A percentile compares a stretch with the other conserved stretches of the same genome.
Conservation (phyloP, 2,329 filamentous ascomycete genomes). For the Aspergillus jensenii region DNA sequence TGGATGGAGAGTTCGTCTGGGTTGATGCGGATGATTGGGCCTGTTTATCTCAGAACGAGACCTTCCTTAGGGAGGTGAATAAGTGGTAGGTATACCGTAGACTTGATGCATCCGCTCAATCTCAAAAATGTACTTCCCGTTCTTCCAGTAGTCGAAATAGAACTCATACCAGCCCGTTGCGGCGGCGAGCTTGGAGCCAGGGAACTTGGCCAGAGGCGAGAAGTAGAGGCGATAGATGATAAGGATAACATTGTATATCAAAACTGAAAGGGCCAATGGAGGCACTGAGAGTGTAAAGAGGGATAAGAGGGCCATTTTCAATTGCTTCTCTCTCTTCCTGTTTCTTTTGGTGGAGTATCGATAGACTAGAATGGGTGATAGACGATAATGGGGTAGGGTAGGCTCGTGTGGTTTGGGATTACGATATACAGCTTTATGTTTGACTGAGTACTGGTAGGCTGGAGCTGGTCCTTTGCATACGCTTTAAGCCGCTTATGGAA, state of each 20-base stretch:
- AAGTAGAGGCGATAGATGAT: conserved; percentile 34
- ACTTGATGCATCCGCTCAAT: conserved; percentile 34
- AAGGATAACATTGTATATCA: neutral
- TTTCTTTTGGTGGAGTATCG: too few species aligned
- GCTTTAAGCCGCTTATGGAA: too few species aligned
- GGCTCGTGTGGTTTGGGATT: too few species aligned
- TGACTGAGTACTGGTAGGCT: too few species aligned
- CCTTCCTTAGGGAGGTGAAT: neutral
- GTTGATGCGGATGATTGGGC: conserved; percentile 36
- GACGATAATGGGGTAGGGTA: too few species aligned
- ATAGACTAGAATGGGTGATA: too few species aligned
- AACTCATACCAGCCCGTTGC: conserved; percentile 32
- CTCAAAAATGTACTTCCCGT: conserved; percentile 34
- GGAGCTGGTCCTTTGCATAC: too few species aligned
- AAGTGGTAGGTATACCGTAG: conserved; percentile 27
- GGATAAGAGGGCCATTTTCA: neutral
- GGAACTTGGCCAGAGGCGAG: conserved; percentile 33
- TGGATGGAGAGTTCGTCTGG: conserved; percentile 35
- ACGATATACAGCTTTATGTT: too few species aligned
- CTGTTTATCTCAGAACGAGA: conserved; percentile 10
- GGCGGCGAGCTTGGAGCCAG: conserved; percentile 34
- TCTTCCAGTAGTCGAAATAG: conserved; percentile 34
- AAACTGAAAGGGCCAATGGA: too few species aligned
- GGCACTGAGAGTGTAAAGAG: neutral
- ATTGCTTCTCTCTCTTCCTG: too few species aligned